Evolutionary conservation across 1,284 basidiomycete genomes (phyloP).

Genomic region (Cerrena zonata): DNA sequence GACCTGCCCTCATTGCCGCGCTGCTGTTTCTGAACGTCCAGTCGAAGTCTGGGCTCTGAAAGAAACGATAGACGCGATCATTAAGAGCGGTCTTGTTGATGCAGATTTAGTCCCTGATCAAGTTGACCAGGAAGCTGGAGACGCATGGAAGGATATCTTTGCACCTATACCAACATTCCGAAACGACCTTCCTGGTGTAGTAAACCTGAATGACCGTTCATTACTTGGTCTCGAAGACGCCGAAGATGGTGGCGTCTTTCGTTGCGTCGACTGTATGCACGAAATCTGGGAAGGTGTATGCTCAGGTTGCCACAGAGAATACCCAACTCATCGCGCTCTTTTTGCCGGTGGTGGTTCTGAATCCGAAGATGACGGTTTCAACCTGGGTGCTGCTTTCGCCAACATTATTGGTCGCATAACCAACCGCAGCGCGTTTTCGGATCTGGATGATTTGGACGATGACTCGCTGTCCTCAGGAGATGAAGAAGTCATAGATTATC

Average conservation of each 20-base stretch:
- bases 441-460: constrained; percentile 24
- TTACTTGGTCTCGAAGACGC: constrained; percentile 56
- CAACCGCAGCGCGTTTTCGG: constrained; percentile 13
- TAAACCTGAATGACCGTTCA: constrained; percentile 31
- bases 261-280: constrained; percentile 70
- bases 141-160: constrained; percentile 66
- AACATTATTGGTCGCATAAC: constrained; percentile 1
- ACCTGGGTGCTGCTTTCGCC: background rate
- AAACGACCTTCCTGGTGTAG: background rate
- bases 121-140: constrained; percentile 8
- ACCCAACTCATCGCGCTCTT: constrained; percentile 40
- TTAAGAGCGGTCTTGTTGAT: constrained; percentile 47
- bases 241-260: constrained; percentile 64
- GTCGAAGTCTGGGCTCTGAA: constrained; percentile 70
- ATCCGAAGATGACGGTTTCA: constrained; percentile 4
- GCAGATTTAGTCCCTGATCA: constrained; percentile 20
- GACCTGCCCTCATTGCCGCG: constrained; percentile 71
- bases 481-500: constrained; percentile 6
- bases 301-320: constrained; percentile 50
- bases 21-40: constrained; percentile 53
- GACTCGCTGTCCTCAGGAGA: constrained; percentile 17
- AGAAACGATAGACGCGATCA: constrained; percentile 49
- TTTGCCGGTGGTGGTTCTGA: constrained; percentile 13
- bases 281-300: constrained; percentile 68
- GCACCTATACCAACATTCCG: constrained; percentile 14